These are phyloP conservation scores for Talaromyces albobiverticillius DNA, from an alignment of 2,329 filamentous ascomycete species.

Conservation along the genomic window DNA sequence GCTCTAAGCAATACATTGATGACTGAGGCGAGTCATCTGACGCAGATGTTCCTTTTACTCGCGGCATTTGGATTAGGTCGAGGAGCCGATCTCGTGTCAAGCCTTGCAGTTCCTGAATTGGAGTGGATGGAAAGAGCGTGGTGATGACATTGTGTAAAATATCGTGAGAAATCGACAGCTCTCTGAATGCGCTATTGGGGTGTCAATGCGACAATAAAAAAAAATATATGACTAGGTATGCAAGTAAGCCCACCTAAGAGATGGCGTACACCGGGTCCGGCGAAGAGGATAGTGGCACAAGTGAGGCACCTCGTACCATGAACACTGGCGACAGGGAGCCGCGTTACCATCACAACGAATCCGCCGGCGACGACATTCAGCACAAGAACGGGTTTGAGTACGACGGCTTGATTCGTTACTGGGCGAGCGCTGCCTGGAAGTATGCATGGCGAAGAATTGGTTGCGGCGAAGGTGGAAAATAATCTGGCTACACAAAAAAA, in stretches of 20 bases:
- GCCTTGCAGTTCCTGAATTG: neutral
- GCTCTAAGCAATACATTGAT: neutral
- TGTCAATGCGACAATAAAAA: neutral
- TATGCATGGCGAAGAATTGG: neutral
- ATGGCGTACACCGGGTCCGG: neutral
- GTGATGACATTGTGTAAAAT: neutral
- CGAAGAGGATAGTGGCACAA: slow-evolving; percentile 3
- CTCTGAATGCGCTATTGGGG: neutral
- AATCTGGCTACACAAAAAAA: neutral
- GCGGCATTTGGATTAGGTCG: neutral
- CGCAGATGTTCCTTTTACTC: neutral
- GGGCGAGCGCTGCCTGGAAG: neutral
- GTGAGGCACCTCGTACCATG: neutral
- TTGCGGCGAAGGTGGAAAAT: neutral
- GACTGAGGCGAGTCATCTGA: neutral
- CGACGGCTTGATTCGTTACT: neutral
- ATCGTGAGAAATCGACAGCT: neutral
- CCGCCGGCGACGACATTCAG: neutral
- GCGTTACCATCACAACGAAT: neutral
- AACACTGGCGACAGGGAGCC: neutral
- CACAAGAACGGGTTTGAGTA: neutral
- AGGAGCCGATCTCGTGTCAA: neutral
- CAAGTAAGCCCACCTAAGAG: neutral
- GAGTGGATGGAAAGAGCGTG: neutral
- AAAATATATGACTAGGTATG: neutral